A percentile compares a stretch with the other conserved stretches of the same genome.
phyloP scores from a whole-genome alignment of 768 basidiomycete genomes.

The Lentinula edodes region DNA sequence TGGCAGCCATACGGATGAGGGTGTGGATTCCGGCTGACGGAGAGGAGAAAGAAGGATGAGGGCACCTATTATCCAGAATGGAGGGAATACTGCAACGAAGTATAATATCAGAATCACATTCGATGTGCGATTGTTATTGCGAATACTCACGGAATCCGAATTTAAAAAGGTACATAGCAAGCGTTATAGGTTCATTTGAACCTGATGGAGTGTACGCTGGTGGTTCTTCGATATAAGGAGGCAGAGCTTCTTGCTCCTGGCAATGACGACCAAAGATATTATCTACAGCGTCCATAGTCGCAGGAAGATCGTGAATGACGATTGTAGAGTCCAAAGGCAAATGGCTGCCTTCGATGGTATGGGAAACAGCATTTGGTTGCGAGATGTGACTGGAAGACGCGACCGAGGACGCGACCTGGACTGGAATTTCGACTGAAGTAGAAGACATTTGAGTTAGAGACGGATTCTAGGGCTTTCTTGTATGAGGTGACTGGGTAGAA shows the following conservation, averaged over 20 bases:
- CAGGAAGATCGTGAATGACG: background rate
- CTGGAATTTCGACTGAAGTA: conserved; percentile 11
- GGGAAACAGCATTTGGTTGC: background rate
- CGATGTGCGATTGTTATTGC: background rate
- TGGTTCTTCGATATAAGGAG: conserved; percentile 7
- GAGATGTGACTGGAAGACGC: conserved; percentile 7
- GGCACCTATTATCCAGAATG: conserved; percentile 39
- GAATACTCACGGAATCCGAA: conserved; percentile 41
- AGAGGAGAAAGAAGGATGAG: conserved; percentile 36
- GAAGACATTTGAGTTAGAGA: conserved; percentile 7
- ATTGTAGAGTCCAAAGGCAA: background rate
- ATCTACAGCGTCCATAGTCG: background rate
- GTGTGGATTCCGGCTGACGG: conserved; percentile 20
- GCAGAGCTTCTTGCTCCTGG: background rate
- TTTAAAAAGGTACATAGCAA: conserved; percentile 34
- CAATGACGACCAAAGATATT: background rate
- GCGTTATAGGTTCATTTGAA: conserved; percentile 4
- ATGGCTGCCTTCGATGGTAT: background rate
- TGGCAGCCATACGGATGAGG: conserved; percentile 21
- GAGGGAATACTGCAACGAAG: conserved; percentile 35
- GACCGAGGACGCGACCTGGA: conserved; percentile 16
- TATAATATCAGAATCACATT: background rate
- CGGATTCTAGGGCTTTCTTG: background rate
- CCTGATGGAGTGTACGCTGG: conserved; percentile 3
- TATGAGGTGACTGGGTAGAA: background rate